Conservation (phyloP, 805 yeast genomes). For the Peterozyma toletana region DNA sequence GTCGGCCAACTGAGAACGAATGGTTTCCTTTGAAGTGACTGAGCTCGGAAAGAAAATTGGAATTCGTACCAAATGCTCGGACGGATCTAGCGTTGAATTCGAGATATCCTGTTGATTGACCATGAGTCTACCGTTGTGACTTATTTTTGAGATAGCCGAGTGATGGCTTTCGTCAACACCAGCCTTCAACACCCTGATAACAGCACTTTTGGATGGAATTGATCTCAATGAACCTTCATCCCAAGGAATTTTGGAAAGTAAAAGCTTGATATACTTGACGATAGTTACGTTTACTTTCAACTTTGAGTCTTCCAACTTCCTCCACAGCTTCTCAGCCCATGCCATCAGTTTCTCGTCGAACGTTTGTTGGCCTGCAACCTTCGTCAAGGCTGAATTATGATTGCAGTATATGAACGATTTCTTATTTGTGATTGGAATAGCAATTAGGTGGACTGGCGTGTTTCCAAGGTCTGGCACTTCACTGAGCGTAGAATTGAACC, state of each 20-base stretch:
- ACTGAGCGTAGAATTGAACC: background rate
- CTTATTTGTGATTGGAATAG: constrained; percentile 63
- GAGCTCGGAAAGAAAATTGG: constrained; percentile 45
- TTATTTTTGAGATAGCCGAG: background rate
- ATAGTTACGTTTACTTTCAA: constrained; percentile 49
- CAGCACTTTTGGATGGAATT: constrained; percentile 61
- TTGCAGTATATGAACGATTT: constrained; percentile 65
- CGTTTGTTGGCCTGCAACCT: constrained; percentile 19
- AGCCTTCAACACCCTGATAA: constrained; percentile 39
- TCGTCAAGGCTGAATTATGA: constrained; percentile 28
- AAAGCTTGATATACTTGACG: constrained; percentile 41
- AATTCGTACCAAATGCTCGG: constrained; percentile 26
- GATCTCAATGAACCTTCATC: constrained; percentile 70
- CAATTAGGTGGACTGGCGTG: constrained; percentile 52
- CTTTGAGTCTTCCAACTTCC: constrained; percentile 47
- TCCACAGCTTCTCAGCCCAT: constrained; percentile 58
- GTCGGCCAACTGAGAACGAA: constrained; percentile 29
- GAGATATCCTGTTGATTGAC: constrained; percentile 4
- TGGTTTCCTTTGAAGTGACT: constrained; percentile 20
- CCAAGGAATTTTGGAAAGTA: constrained; percentile 67
- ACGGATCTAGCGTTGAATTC: background rate
- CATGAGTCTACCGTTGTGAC: background rate
- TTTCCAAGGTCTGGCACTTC: constrained; percentile 6
- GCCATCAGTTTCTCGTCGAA: constrained; percentile 33
- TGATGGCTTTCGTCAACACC: background rate